phyloP scores from a whole-genome alignment of 2,329 filamentous ascomycete species.

The Colletotrichum viniferum region DNA sequence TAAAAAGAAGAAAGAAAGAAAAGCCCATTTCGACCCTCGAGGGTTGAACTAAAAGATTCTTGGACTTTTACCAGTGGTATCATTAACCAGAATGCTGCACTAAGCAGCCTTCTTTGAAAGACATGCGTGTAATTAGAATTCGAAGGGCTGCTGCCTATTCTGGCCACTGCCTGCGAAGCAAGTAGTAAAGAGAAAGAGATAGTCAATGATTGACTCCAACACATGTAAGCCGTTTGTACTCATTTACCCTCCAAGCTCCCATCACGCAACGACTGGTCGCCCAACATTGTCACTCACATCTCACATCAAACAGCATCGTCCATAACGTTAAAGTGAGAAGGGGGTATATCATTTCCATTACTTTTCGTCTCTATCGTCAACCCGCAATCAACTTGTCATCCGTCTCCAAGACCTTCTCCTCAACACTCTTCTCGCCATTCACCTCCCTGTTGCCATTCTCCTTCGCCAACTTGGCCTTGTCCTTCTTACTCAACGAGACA shows the following conservation, averaged over 20 bases:
- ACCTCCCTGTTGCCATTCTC: constrained; percentile 30
- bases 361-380: background rate
- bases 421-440: background rate
- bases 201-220: background rate
- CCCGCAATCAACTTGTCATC: constrained; percentile 23
- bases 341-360: background rate
- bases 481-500: constrained; percentile 75
- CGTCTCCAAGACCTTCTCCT: constrained; percentile 19
- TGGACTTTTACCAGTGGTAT: background rate
- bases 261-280: background rate
- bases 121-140: background rate
- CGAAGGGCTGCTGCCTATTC: background rate
- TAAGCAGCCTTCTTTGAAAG: background rate
- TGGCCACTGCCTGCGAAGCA: background rate
- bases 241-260: background rate
- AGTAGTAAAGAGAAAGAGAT: background rate
- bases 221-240: background rate
- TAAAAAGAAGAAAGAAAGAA: background rate
- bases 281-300: background rate
- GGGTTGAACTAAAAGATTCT: background rate
- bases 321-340: background rate
- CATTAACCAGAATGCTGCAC: background rate
- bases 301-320: background rate
- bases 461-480: constrained; percentile 49
- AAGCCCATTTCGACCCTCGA: background rate